phyloP scores from a whole-genome alignment of 106 monocot genomes.

The Dendrobium nobile region DNA sequence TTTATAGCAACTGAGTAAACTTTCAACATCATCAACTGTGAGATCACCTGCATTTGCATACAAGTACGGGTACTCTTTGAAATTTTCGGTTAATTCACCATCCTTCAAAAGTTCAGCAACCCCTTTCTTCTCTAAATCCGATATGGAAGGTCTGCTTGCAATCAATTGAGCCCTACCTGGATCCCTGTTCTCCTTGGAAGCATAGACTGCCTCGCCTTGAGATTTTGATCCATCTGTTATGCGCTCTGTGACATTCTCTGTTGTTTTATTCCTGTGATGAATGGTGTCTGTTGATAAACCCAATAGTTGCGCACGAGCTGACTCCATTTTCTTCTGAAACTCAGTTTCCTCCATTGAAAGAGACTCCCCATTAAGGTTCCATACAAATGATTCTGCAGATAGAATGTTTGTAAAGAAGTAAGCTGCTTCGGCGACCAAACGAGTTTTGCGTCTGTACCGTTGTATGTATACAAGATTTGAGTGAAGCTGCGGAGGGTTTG shows the following conservation, averaged over 20 bases:
- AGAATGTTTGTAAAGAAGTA: slow-evolving; percentile 96
- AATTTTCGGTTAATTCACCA: slow-evolving; percentile 39
- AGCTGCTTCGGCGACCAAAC: slow-evolving; percentile 79
- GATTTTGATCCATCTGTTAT: slow-evolving; percentile 16
- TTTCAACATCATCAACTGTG: slow-evolving; percentile 62
- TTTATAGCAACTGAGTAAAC: slow-evolving; percentile 54
- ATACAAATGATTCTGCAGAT: slow-evolving; percentile 86
- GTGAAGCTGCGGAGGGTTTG: slow-evolving; percentile 87
- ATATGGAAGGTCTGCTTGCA: slow-evolving; percentile 18
- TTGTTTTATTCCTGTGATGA: slow-evolving; percentile 14
- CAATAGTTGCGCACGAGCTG: slow-evolving; percentile 48
- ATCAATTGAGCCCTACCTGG: slow-evolving; percentile 9
- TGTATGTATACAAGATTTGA: slow-evolving; percentile 92
- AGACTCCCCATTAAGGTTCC: slow-evolving; percentile 72
- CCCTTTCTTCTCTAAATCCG: slow-evolving; percentile 65
- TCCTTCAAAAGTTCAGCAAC: slow-evolving; percentile 58
- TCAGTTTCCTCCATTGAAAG: slow-evolving; percentile 81
- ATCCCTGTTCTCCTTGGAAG: slow-evolving; percentile 19
- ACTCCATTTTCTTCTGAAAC: slow-evolving; percentile 78
- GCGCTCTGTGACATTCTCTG: slow-evolving; percentile 16
- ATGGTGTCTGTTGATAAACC: slow-evolving; percentile 36
- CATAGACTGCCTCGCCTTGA: slow-evolving; percentile 12
- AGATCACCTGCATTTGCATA: slow-evolving; percentile 65
- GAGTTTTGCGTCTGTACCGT: slow-evolving; percentile 68
- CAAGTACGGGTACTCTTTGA: slow-evolving; percentile 64